Conservation (phyloP, 2,329 filamentous ascomycete genomes). For the Thermomyces lanuginosus region DNA sequence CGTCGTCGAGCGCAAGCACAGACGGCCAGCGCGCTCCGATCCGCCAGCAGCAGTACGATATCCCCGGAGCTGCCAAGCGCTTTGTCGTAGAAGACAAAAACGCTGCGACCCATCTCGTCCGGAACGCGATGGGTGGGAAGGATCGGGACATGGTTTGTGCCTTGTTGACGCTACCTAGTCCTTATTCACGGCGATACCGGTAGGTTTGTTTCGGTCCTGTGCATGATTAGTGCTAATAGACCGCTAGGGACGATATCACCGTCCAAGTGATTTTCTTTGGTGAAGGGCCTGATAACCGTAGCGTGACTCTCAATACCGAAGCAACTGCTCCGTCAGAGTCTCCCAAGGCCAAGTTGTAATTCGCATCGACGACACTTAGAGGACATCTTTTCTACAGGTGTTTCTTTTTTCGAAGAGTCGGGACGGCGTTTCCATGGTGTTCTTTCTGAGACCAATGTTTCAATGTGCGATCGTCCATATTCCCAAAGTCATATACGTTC, state of each 20-base stretch:
- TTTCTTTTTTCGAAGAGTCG: conserved; percentile 1
- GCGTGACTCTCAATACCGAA: conserved; percentile 69
- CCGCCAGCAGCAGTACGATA: conserved; percentile 78
- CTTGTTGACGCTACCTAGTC: conserved; percentile 75
- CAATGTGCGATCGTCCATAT: no score
- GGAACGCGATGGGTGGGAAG: conserved; percentile 85
- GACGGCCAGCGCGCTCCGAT: conserved; percentile 69
- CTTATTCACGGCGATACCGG: conserved; percentile 83
- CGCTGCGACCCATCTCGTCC: conserved; percentile 82
- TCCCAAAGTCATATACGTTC: no score
- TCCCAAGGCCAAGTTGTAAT: conserved; percentile 34
- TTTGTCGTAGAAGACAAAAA: conserved; percentile 94
- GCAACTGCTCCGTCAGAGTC: conserved; percentile 49
- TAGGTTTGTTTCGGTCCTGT: conserved; percentile 28
- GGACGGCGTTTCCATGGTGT: no score
- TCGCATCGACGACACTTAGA: not conserved
- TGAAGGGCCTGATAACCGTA: conserved; percentile 56
- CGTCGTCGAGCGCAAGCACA: conserved; percentile 26
- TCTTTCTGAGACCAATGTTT: no score
- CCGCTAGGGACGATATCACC: conserved; percentile 63
- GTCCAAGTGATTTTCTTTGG: conserved; percentile 99
- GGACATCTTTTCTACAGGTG: no score
- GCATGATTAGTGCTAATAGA: not conserved
- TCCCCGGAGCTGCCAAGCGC: conserved; percentile 50
- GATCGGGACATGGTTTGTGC: conserved; percentile 90